These are phyloP conservation scores for Xylaria curta DNA, from an alignment of 495 filamentous ascomycete genomes.

Conservation along the genomic window DNA sequence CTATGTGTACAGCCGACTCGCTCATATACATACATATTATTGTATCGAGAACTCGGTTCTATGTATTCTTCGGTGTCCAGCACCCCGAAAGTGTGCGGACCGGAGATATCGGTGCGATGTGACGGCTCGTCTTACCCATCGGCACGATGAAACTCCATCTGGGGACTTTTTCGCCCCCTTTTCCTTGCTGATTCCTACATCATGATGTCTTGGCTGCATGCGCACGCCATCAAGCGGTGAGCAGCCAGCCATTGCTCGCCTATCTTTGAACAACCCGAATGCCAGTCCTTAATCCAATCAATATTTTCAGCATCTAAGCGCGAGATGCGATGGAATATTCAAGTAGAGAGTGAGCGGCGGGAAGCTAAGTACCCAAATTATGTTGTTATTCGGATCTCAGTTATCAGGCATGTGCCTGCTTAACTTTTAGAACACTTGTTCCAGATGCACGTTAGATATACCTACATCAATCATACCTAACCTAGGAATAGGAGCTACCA, in stretches of 20 bases:
- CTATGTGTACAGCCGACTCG: not conserved
- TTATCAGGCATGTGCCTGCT: not conserved
- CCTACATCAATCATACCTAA: not conserved
- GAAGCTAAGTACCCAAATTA: not conserved
- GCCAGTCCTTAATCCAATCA: conserved; percentile 22
- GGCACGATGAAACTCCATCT: conserved; percentile 18
- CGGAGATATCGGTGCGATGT: conserved; percentile 9
- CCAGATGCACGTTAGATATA: not conserved
- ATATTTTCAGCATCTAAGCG: conserved; percentile 13
- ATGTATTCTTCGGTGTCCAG: not conserved
- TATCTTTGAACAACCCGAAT: conserved; percentile 17
- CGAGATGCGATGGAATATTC: conserved; percentile 17
- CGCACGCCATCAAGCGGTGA: conserved; percentile 40
- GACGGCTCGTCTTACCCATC: conserved; percentile 14
- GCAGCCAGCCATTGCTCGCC: conserved; percentile 19
- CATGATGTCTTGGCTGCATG: conserved; percentile 32
- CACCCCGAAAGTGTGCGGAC: not conserved
- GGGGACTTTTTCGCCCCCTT: conserved; percentile 21
- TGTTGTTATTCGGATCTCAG: not conserved
- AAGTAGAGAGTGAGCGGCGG: not conserved
- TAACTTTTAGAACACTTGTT: not conserved
- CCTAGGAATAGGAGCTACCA: not conserved
- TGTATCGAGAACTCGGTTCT: not conserved
- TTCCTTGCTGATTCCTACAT: conserved; percentile 14
- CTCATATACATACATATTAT: not conserved